Evolutionary conservation across 441 rosid genomes (phyloP).

Genomic region (Mallotus repandus): DNA sequence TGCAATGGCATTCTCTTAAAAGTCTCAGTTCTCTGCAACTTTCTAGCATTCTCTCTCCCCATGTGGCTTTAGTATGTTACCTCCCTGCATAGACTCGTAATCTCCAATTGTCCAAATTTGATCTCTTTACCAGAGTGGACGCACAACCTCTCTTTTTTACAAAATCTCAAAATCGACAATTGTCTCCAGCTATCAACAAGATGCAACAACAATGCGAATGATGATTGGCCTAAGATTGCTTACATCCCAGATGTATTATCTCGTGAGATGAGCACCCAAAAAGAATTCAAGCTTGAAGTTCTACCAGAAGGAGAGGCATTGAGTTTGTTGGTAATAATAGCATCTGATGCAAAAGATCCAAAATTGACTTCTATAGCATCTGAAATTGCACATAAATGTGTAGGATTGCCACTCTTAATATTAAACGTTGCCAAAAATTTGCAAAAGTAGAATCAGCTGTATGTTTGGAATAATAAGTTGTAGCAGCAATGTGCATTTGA

Average conservation of each 20-base stretch:
- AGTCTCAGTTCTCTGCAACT: not conserved
- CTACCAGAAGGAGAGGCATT: not conserved
- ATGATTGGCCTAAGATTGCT: not conserved
- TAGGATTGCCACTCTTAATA: not conserved
- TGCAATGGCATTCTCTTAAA: constrained; percentile 7
- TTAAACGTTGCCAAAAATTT: not conserved
- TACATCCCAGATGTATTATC: constrained; percentile 11
- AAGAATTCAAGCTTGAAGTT: not conserved
- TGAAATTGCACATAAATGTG: not conserved
- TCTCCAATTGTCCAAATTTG: constrained; percentile 4
- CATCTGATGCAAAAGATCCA: not conserved
- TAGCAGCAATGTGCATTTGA: not conserved
- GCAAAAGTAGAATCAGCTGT: not conserved
- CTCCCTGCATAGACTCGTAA: not conserved
- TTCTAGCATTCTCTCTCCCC: not conserved
- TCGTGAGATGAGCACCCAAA: not conserved
- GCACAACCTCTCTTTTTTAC: not conserved
- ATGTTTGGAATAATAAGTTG: not conserved
- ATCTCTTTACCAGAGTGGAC: constrained; percentile 2
- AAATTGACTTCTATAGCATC: too few species aligned
- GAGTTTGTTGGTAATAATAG: not conserved
- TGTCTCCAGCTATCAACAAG: constrained; percentile 7
- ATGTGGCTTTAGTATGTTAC: not conserved
- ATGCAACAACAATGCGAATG: not conserved
- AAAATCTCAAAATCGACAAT: not conserved